Evolutionary conservation across 2,329 filamentous ascomycete species (phyloP).

Genomic region (Capronia americana): DNA sequence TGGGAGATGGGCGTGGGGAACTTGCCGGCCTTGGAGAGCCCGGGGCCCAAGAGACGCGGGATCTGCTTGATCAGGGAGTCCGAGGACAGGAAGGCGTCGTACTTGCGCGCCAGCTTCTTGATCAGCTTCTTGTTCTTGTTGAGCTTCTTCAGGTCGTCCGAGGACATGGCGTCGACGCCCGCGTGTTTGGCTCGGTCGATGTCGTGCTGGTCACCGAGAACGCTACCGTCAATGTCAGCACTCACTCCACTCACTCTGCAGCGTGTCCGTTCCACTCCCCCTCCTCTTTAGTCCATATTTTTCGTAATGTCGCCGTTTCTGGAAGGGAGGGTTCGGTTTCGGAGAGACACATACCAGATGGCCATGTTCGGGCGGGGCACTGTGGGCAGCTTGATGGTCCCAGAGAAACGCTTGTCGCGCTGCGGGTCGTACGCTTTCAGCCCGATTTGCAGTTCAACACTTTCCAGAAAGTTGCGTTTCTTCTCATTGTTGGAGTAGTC

Average conservation of each 20-base stretch:
- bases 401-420: conserved; percentile 99
- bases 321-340: background rate
- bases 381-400: conserved; percentile 78
- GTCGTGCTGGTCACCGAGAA: conserved; percentile 95
- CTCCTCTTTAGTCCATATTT: background rate
- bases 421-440: conserved; percentile 99
- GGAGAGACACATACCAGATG: conserved; percentile 66
- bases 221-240: conserved; percentile 53
- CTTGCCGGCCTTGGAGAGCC: conserved; percentile 90
- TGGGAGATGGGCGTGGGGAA: conserved; percentile 99
- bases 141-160: conserved; percentile 99
- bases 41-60: conserved; percentile 97
- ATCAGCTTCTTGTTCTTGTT: conserved; percentile 99
- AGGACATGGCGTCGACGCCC: conserved; percentile 96
- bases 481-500: conserved; percentile 94
- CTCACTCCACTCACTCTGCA: conserved; percentile 17
- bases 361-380: conserved; percentile 90
- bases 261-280: conserved; percentile 15
- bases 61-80: conserved; percentile 99
- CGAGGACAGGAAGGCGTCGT: conserved; percentile 98
- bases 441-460: conserved; percentile 82
- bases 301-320: background rate
- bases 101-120: conserved; percentile 99
- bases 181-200: conserved; percentile 99
- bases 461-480: conserved; percentile 98